These are phyloP conservation scores for Arctostaphylos glauca DNA, from an alignment of 148 eudicot genomes.

Conservation along the genomic window DNA sequence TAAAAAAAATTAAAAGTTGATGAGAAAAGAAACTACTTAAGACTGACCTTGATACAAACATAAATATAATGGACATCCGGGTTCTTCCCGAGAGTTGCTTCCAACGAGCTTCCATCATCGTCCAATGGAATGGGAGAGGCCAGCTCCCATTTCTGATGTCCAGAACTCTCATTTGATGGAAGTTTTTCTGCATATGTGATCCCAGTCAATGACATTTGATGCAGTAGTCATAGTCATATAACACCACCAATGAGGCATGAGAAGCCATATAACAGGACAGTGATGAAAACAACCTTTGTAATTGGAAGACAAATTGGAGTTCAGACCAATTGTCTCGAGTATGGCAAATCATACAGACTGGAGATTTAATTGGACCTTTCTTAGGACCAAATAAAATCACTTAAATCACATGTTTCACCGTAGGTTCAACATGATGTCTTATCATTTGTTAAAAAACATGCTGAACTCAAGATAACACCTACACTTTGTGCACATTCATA, in stretches of 20 bases:
- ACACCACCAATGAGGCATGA: no score
- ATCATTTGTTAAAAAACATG: not conserved
- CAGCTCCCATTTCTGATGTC: conserved; percentile 51
- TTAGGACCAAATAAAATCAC: not conserved
- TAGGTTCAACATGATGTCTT: not conserved
- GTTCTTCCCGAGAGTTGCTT: conserved; percentile 46
- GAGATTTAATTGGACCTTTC: not conserved
- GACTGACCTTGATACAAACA: conserved; percentile 70
- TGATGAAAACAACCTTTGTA: not conserved
- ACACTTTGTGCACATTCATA: not conserved
- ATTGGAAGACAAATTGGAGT: not conserved
- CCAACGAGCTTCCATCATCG: conserved; percentile 43
- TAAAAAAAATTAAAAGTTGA: not conserved
- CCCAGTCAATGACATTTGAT: not conserved
- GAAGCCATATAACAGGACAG: no score
- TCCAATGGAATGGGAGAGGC: conserved; percentile 60
- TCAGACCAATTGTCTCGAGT: not conserved
- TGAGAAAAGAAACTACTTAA: not conserved
- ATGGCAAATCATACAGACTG: not conserved
- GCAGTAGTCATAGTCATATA: not conserved
- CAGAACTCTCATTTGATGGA: conserved; percentile 33
- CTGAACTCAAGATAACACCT: not conserved
- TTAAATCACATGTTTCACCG: not conserved
- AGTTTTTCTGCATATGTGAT: conserved; percentile 45
- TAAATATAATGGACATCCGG: conserved; percentile 79